Conservation (phyloP, 768 basidiomycete species). For the Podaxis sp. region DNA sequence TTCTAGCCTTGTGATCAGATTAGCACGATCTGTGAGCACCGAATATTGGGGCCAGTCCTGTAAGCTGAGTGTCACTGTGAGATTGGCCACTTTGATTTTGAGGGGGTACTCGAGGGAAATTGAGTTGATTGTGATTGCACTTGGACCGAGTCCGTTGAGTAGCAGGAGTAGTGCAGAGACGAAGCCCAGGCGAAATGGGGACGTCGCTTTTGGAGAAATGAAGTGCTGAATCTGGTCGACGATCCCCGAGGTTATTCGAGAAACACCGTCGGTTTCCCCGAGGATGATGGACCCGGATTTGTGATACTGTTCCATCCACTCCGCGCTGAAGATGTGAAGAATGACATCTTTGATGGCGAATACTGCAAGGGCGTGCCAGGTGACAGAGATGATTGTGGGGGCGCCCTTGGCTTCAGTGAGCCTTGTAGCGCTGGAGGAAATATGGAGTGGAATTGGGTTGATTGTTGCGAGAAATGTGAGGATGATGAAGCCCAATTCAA, state of each 20-base stretch:
- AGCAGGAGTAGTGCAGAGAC: neutral
- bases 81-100: constrained; percentile 4
- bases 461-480: neutral
- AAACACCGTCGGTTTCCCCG: constrained; percentile 8
- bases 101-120: neutral
- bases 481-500: constrained; percentile 5
- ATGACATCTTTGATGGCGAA: neutral
- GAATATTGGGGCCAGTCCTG: neutral
- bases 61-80: neutral
- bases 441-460: neutral
- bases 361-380: constrained; percentile 8
- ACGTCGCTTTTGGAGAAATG: neutral
- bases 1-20: constrained; percentile 1
- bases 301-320: constrained; percentile 2
- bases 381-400: neutral
- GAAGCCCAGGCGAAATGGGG: constrained; percentile 5
- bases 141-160: constrained; percentile 1
- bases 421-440: neutral
- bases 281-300: neutral
- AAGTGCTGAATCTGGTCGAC: constrained; percentile 3
- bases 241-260: constrained; percentile 9
- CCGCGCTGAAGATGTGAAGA: constrained; percentile 8
- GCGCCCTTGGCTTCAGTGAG: constrained; percentile 10
- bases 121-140: constrained; percentile 4
- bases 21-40: neutral